phyloP scores from a whole-genome alignment of 257 asterid species.

The Galeopsis tetrahit region DNA sequence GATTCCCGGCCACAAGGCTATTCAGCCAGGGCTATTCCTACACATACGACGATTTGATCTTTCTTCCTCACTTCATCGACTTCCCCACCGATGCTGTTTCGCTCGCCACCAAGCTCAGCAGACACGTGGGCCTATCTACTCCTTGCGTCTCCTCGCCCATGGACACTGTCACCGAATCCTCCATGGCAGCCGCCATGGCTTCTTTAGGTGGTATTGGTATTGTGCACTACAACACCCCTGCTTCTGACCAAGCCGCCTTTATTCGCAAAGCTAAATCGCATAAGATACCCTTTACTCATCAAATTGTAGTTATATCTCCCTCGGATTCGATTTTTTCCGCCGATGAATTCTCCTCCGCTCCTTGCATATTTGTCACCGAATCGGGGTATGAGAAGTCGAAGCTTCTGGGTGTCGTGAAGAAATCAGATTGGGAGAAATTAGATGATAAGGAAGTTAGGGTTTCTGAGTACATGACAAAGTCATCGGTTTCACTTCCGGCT shows the following conservation, averaged over 20 bases:
- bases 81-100: constrained; percentile 81
- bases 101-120: constrained; percentile 74
- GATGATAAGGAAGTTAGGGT: constrained; percentile 53
- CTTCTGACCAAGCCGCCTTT: constrained; percentile 58
- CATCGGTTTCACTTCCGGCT: constrained; percentile 54
- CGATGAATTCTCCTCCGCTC: constrained; percentile 61
- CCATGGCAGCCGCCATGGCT: constrained; percentile 94
- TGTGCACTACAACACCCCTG: constrained; percentile 67
- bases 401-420: constrained; percentile 57
- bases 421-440: constrained; percentile 64
- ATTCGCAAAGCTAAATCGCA: constrained; percentile 76
- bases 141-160: constrained; percentile 94
- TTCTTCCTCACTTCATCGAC: constrained; percentile 93
- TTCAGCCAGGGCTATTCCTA: constrained; percentile 91
- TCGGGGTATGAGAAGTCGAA: constrained; percentile 50
- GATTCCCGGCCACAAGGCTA: constrained; percentile 62
- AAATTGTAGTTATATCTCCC: constrained; percentile 51
- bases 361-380: constrained; percentile 67
- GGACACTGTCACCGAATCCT: constrained; percentile 92
- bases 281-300: constrained; percentile 61
- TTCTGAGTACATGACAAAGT: constrained; percentile 58
- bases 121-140: constrained; percentile 59
- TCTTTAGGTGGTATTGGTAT: constrained; percentile 78
- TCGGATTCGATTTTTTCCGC: constrained; percentile 55
- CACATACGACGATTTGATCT: constrained; percentile 90